phyloP scores from a whole-genome alignment of 2,329 filamentous ascomycete species.

The Curvularia lunata region DNA sequence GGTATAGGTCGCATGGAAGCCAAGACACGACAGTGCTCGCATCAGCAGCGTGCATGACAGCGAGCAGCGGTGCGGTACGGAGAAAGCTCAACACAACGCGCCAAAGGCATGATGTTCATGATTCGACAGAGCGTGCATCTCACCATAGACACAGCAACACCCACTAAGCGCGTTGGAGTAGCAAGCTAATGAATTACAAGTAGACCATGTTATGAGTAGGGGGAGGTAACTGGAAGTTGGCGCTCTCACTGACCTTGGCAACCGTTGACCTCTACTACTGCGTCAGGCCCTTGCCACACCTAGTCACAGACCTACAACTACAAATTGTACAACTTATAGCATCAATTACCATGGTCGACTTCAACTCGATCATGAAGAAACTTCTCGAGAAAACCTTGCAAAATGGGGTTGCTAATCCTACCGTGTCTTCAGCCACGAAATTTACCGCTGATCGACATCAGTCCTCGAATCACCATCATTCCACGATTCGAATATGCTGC shows the following conservation, averaged over 20 bases:
- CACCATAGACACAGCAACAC: not conserved
- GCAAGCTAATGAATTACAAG: not conserved
- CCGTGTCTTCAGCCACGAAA: not conserved
- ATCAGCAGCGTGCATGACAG: not conserved
- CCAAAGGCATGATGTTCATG: not conserved
- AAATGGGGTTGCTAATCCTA: not conserved
- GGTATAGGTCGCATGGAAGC: not conserved
- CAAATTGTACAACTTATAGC: not conserved
- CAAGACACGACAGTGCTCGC: not conserved
- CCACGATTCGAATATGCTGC: constrained; percentile 28
- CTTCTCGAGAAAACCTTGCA: not conserved
- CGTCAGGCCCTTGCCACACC: not conserved
- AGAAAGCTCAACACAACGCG: not conserved
- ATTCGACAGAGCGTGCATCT: not conserved
- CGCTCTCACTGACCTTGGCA: not conserved
- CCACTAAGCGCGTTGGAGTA: not conserved
- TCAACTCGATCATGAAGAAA: too few species aligned
- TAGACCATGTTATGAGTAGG: not conserved
- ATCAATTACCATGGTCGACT: too few species aligned
- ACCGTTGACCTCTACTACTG: not conserved
- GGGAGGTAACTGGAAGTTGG: not conserved
- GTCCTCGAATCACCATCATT: constrained; percentile 11
- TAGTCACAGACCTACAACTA: not conserved
- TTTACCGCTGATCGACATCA: not conserved
- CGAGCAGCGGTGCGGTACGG: not conserved